phyloP scores from a whole-genome alignment of 257 asterid species.

The Schizonepeta tenuifolia region DNA sequence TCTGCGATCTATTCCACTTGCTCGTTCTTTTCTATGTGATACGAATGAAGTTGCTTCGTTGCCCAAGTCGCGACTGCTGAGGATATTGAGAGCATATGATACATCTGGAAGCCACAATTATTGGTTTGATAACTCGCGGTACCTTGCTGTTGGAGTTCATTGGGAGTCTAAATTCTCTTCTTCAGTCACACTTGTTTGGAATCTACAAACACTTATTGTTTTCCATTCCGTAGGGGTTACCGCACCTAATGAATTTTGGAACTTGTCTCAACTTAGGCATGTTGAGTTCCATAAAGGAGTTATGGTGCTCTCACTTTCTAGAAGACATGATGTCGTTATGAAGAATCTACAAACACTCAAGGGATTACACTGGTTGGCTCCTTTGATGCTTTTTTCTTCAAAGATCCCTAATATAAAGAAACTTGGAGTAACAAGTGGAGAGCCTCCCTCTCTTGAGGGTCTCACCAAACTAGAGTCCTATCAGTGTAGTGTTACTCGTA shows the following conservation, averaged over 20 bases:
- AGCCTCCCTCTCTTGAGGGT: background rate
- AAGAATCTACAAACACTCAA: background rate
- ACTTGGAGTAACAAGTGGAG: background rate
- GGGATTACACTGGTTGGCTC: background rate
- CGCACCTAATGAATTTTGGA: conserved; percentile 13
- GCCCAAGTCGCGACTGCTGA: too few relatives aligned
- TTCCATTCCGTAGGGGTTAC: too few relatives aligned
- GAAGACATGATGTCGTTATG: too few relatives aligned
- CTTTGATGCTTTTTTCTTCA: too few relatives aligned
- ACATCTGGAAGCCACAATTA: too few relatives aligned
- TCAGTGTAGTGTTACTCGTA: too few relatives aligned
- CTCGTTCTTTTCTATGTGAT: too few relatives aligned
- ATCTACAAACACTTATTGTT: background rate
- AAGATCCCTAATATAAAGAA: background rate
- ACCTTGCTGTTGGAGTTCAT: background rate
- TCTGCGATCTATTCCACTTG: too few relatives aligned
- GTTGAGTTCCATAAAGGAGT: background rate
- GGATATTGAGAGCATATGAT: background rate
- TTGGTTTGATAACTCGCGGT: conserved; percentile 2
- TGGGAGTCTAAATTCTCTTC: background rate
- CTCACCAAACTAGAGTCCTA: background rate
- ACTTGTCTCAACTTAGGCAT: conserved; percentile 24
- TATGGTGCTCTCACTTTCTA: too few relatives aligned
- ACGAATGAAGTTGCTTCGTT: too few relatives aligned
- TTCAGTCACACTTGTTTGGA: background rate